Evolutionary conservation across 73 alveolate species (phyloP).

Genomic region (Loxodes magnus): DNA sequence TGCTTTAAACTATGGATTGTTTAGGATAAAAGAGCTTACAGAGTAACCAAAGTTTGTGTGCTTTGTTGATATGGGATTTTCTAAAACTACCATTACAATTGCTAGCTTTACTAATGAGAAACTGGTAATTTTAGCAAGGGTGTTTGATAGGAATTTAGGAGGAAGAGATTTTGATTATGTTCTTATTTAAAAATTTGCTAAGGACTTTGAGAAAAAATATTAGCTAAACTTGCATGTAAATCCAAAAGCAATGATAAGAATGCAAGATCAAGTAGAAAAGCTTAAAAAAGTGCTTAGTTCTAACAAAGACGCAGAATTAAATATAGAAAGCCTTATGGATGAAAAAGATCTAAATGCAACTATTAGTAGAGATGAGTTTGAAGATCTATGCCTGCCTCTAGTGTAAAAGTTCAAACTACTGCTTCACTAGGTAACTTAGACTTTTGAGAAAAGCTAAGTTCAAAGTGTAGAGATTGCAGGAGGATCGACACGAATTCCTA

Average conservation of each 20-base stretch:
- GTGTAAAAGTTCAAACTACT: conserved; percentile 38
- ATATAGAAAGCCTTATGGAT: conserved; percentile 81
- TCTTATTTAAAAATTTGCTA: conserved; percentile 65
- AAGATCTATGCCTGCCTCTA: conserved; percentile 43
- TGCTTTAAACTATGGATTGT: conserved; percentile 91
- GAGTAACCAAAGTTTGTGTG: conserved; percentile 79
- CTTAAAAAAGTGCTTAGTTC: conserved; percentile 82
- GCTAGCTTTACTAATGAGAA: conserved; percentile 74
- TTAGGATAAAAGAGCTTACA: conserved; percentile 76
- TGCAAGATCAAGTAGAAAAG: conserved; percentile 87
- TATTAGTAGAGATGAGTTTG: conserved; percentile 84
- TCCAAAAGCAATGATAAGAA: conserved; percentile 67
- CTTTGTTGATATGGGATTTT: conserved; percentile 91
- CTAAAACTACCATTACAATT: conserved; percentile 74
- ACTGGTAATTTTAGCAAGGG: conserved; percentile 64
- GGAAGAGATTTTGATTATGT: conserved; percentile 88
- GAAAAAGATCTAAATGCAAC: conserved; percentile 77
- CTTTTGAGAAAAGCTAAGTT: conserved; percentile 31
- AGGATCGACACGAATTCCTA: conserved; percentile 91
- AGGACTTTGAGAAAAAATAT: conserved; percentile 59
- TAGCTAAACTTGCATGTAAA: conserved; percentile 71
- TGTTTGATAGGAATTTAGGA: conserved; percentile 87
- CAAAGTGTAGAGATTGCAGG: conserved; percentile 94
- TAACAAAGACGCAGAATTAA: conserved; percentile 71
- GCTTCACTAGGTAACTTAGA: conserved; percentile 40